Conservation (phyloP, 306 rosid species). For the Malus orientalis region DNA sequence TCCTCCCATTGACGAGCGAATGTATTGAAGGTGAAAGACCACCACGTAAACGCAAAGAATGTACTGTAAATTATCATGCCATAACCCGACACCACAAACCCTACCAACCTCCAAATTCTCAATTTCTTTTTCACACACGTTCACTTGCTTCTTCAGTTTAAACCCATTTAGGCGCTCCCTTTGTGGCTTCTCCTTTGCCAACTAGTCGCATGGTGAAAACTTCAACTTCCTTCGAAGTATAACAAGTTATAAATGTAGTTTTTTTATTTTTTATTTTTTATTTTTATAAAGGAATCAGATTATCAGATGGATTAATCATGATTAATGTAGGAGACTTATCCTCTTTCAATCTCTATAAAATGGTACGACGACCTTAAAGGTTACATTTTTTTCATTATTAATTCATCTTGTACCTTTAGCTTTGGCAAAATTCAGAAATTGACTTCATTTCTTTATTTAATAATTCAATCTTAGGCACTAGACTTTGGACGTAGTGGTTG, state of each 20-base stretch:
- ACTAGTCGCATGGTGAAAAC: neutral
- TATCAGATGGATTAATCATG: too few species aligned
- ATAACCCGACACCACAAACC: slow-evolving; percentile 22
- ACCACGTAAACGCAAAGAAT: slow-evolving; percentile 17
- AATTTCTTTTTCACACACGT: slow-evolving; percentile 2
- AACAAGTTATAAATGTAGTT: neutral
- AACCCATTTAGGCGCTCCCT: neutral
- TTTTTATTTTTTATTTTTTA: too few species aligned
- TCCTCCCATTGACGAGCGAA: slow-evolving; percentile 33
- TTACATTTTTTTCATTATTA: neutral
- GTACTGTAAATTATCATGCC: neutral
- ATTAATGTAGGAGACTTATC: neutral
- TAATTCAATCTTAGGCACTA: too few species aligned
- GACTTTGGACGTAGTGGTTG: too few species aligned
- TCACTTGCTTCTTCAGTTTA: neutral
- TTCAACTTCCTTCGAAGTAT: neutral
- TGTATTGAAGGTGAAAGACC: slow-evolving; percentile 41
- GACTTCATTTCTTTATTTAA: too few species aligned
- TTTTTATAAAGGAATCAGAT: too few species aligned
- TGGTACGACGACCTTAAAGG: too few species aligned
- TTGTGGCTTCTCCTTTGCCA: neutral
- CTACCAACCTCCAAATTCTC: slow-evolving; percentile 17
- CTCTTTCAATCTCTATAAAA: neutral
- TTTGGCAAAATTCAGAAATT: too few species aligned
- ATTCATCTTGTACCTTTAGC: neutral